These are phyloP conservation scores for Globisporangium rhizosaccharum DNA, from an alignment of 352 stramenopile genomes.

Conservation along the genomic window DNA sequence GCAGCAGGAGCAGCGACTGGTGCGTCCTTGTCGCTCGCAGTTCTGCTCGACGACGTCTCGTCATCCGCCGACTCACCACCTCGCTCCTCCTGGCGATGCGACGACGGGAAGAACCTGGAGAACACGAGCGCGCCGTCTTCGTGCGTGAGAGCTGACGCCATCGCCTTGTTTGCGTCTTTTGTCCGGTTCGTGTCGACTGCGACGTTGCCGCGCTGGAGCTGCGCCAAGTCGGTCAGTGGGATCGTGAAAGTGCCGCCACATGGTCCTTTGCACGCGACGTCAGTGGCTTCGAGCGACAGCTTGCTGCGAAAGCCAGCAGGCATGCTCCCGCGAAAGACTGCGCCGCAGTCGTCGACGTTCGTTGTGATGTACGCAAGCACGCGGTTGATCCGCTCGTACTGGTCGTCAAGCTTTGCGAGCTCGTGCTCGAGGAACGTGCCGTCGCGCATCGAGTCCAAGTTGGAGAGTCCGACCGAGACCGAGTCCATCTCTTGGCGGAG, in stretches of 20 bases:
- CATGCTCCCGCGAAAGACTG: slow-evolving; percentile 52
- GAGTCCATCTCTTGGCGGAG: slow-evolving; percentile 68
- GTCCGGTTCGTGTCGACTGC: neutral
- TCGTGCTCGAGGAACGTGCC: slow-evolving; percentile 54
- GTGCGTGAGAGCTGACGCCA: slow-evolving; percentile 31
- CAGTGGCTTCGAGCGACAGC: slow-evolving; percentile 46
- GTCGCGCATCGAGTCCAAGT: slow-evolving; percentile 52
- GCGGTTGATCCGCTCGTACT: slow-evolving; percentile 50
- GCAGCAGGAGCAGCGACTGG: neutral
- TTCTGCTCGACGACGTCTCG: neutral
- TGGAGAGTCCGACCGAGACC: slow-evolving; percentile 40
- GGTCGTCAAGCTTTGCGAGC: slow-evolving; percentile 39
- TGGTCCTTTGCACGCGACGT: slow-evolving; percentile 61
- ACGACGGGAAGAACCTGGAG: slow-evolving; percentile 40
- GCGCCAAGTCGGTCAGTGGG: slow-evolving; percentile 43
- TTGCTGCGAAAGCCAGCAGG: slow-evolving; percentile 46
- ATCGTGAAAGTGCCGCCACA: slow-evolving; percentile 52
- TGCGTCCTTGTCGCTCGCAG: neutral
- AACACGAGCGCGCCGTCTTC: slow-evolving; percentile 59
- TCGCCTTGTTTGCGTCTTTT: neutral
- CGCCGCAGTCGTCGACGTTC: slow-evolving; percentile 60
- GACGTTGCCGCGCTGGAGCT: slow-evolving; percentile 12
- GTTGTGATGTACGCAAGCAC: slow-evolving; percentile 46
- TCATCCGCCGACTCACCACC: slow-evolving; percentile 5
- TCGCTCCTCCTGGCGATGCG: slow-evolving; percentile 2